These are phyloP conservation scores for Claviceps sp. DNA, from an alignment of 2,329 filamentous ascomycete species.

Conservation along the genomic window DNA sequence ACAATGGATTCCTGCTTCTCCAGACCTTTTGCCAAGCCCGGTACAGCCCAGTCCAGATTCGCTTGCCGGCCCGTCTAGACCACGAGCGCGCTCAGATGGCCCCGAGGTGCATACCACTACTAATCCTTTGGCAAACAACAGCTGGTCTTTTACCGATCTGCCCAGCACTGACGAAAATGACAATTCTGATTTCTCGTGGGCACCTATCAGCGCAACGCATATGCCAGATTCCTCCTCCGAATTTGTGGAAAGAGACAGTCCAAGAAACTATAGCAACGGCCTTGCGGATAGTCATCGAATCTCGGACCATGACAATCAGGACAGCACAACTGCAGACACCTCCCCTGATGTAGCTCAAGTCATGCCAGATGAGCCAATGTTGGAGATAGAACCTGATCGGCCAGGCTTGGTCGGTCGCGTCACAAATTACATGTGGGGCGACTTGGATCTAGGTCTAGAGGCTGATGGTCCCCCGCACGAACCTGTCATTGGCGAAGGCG, in stretches of 20 bases:
- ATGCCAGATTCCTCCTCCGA: not conserved
- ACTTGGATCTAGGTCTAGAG: conserved; percentile 28
- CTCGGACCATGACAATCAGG: conserved; percentile 3
- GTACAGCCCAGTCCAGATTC: conserved; percentile 6
- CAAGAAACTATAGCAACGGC: not conserved
- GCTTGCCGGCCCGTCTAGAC: conserved; percentile 21
- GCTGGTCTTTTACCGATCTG: conserved; percentile 41
- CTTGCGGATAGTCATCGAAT: not conserved
- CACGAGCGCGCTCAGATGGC: conserved; percentile 44
- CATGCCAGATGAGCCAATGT: conserved; percentile 2
- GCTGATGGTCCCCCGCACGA: conserved; percentile 12
- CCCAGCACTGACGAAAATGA: conserved; percentile 13
- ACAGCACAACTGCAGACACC: not conserved
- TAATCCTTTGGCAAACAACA: conserved; percentile 45
- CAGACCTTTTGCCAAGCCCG: conserved; percentile 5
- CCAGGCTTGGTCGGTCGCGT: conserved; percentile 21
- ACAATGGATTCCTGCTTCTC: conserved; percentile 5
- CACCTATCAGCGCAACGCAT: not conserved
- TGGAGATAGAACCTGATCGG: conserved; percentile 8
- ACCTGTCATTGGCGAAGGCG: conserved; percentile 21
- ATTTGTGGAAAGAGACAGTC: not conserved
- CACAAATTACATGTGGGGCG: conserved; percentile 50
- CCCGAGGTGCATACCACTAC: conserved; percentile 28
- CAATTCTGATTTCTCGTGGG: conserved; percentile 1
- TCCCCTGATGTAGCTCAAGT: conserved; percentile 6